Conservation (phyloP, 805 yeast species). For the Kockiozyma suomiensis region DNA sequence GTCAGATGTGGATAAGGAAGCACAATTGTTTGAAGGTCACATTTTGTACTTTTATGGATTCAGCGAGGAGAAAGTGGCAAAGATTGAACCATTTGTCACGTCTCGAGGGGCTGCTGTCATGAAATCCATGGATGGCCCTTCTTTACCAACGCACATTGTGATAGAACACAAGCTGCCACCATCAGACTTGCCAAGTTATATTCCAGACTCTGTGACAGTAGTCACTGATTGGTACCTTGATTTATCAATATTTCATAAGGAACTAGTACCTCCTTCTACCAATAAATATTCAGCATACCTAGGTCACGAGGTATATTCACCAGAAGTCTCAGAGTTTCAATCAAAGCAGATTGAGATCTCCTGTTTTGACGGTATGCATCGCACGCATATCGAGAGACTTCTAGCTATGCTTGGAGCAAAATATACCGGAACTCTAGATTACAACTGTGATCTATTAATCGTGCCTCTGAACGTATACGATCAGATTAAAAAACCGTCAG, state of each 20-base stretch:
- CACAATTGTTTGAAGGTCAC: constrained; percentile 8
- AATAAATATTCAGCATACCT: constrained; percentile 33
- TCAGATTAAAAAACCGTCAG: not conserved
- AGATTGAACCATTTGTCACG: constrained; percentile 16
- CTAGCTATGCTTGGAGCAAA: constrained; percentile 57
- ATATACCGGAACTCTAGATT: constrained; percentile 52
- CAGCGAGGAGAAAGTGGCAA: constrained; percentile 1
- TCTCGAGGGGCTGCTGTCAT: constrained; percentile 26
- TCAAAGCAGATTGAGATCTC: constrained; percentile 54
- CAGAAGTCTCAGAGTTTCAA: constrained; percentile 39
- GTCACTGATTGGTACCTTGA: constrained; percentile 84
- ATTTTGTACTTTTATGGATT: constrained; percentile 11
- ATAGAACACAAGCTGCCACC: constrained; percentile 21
- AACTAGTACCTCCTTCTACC: constrained; percentile 35
- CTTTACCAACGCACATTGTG: constrained; percentile 27
- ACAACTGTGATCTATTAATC: constrained; percentile 58
- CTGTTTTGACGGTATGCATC: constrained; percentile 78
- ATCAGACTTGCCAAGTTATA: constrained; percentile 7
- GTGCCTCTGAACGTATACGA: constrained; percentile 29
- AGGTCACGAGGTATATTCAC: constrained; percentile 52
- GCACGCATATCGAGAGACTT: constrained; percentile 68
- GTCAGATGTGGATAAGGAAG: constrained; percentile 5
- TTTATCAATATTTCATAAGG: constrained; percentile 63
- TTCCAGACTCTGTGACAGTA: constrained; percentile 39
- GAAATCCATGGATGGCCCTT: not conserved